Conservation (phyloP, 768 basidiomycete species). For the Mycena metata region DNA sequence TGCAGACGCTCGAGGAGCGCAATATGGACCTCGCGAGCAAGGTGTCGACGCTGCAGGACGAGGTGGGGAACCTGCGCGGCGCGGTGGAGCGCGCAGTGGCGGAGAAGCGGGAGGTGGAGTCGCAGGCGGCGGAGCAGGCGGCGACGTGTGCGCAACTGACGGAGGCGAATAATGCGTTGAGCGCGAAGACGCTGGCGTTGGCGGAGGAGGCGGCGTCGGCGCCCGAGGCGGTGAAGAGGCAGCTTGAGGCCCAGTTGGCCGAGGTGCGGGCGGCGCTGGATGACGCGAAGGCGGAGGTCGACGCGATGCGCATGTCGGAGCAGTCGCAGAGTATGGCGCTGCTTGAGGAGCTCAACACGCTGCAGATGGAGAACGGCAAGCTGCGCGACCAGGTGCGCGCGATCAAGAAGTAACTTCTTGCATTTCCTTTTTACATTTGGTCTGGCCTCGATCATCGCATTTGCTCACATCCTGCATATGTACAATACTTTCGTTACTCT, state of each 20-base stretch:
- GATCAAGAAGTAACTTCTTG: constrained; percentile 57
- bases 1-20: constrained; percentile 83
- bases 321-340: constrained; percentile 87
- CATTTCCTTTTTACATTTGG: not conserved
- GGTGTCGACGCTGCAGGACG: constrained; percentile 76
- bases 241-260: constrained; percentile 74
- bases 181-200: constrained; percentile 76
- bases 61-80: constrained; percentile 71
- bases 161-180: constrained; percentile 84
- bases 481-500: constrained; percentile 7
- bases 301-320: constrained; percentile 76
- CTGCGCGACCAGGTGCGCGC: constrained; percentile 80
- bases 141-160: constrained; percentile 80
- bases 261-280: constrained; percentile 74
- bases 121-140: constrained; percentile 76
- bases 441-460: too few species aligned
- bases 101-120: constrained; percentile 81
- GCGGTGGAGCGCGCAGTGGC: constrained; percentile 68
- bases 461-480: constrained; percentile 7
- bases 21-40: constrained; percentile 66
- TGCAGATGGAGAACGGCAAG: constrained; percentile 83
- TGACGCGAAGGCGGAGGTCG: constrained; percentile 76
- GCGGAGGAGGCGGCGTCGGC: constrained; percentile 76
- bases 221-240: constrained; percentile 69
- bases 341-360: constrained; percentile 88